These are phyloP conservation scores for Corniculantispora saksenae DNA, from an alignment of 2,329 filamentous ascomycete genomes.

Conservation along the genomic window DNA sequence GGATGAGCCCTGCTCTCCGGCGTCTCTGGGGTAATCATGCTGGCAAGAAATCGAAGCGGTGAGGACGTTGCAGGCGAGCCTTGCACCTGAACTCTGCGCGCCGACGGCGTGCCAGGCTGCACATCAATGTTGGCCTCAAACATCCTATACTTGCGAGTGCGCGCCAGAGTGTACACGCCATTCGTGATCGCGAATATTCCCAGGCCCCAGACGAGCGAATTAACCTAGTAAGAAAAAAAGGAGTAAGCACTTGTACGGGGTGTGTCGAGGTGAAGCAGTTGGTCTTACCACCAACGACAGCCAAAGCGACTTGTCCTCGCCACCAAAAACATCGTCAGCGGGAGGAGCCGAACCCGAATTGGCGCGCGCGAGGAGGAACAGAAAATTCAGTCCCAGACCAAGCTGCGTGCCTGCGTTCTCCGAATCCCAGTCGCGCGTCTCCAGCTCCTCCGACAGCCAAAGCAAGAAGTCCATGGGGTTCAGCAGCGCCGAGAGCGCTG, in stretches of 20 bases:
- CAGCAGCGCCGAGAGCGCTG: slow-evolving; percentile 79
- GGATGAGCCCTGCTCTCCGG: slow-evolving; percentile 85
- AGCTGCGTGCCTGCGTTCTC: slow-evolving; percentile 74
- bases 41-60: slow-evolving; percentile 73
- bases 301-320: slow-evolving; percentile 66
- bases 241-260: too few relatives aligned
- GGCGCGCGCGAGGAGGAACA: slow-evolving; percentile 80
- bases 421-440: slow-evolving; percentile 88
- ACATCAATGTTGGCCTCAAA: slow-evolving; percentile 85
- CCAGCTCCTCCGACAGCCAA: slow-evolving; percentile 89
- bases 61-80: slow-evolving; percentile 78
- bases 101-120: slow-evolving; percentile 77
- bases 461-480: slow-evolving; percentile 89
- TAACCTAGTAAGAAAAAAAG: slow-evolving; percentile 50
- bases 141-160: slow-evolving; percentile 83
- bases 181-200: slow-evolving; percentile 70
- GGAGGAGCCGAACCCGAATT: slow-evolving; percentile 61
- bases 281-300: slow-evolving; percentile 55
- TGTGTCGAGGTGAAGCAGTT: not conserved
- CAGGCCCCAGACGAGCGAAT: slow-evolving; percentile 71
- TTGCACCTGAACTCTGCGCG: slow-evolving; percentile 83
- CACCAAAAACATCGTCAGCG: slow-evolving; percentile 83
- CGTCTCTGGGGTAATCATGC: slow-evolving; percentile 65
- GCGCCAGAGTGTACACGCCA: slow-evolving; percentile 76
- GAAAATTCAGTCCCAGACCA: slow-evolving; percentile 73